A percentile compares a stretch with the other conserved stretches of the same genome.
phyloP scores from a whole-genome alignment of 2,329 filamentous ascomycete genomes.

The Trichoderma koningiopsis region DNA sequence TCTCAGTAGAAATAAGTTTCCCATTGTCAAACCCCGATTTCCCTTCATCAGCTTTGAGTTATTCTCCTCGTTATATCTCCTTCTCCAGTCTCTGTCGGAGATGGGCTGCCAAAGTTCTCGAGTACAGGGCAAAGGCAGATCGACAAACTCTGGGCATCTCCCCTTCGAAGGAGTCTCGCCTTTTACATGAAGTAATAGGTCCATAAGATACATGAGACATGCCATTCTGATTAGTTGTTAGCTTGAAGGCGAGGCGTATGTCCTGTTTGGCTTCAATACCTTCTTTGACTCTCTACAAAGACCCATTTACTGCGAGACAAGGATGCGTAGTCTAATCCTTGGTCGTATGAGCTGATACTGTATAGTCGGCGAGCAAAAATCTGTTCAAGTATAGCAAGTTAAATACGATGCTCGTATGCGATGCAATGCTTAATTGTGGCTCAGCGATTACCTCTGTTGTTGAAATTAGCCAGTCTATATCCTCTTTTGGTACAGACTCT shows the following conservation, averaged over 20 bases:
- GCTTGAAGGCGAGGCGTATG: background rate
- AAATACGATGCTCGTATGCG: background rate
- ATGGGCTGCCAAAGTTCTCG: slow-evolving; percentile 13
- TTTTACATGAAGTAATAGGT: slow-evolving; percentile 7
- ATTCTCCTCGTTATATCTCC: slow-evolving; percentile 4
- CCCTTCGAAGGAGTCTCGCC: slow-evolving; percentile 3
- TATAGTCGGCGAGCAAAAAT: background rate
- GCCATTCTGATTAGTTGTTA: background rate
- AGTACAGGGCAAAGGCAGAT: slow-evolving; percentile 13
- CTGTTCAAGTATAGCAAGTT: background rate
- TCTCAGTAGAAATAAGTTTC: slow-evolving; percentile 4
- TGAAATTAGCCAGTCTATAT: background rate
- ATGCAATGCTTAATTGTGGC: background rate
- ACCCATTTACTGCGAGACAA: background rate
- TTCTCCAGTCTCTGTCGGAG: slow-evolving; percentile 16
- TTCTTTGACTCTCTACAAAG: background rate
- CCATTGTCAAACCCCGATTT: background rate
- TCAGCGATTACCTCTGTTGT: background rate
- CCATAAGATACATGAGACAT: slow-evolving; percentile 4
- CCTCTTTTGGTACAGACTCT: background rate
- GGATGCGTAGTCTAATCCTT: background rate
- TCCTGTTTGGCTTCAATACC: background rate
- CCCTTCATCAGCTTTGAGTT: background rate
- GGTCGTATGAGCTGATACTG: background rate
- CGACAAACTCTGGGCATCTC: slow-evolving; percentile 11